phyloP scores from a whole-genome alignment of 345 rosid genomes.

The Brassica carinata region DNA sequence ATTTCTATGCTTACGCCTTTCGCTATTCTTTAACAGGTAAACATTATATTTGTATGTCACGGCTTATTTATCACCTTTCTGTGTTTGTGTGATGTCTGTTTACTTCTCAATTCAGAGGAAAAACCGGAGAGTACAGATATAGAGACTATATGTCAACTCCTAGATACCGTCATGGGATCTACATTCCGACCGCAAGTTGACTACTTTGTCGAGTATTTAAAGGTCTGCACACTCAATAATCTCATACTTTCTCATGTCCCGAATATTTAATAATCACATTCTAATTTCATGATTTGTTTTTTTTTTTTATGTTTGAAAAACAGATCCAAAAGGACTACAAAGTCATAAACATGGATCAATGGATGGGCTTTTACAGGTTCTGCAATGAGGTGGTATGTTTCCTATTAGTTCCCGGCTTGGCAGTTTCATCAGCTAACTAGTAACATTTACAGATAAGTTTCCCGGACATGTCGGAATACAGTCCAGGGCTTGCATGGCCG shows the following conservation, averaged over 20 bases:
- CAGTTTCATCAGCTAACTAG: background rate
- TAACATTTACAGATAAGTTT: slow-evolving; percentile 68
- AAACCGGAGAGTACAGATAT: slow-evolving; percentile 87
- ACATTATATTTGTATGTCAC: background rate
- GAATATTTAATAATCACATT: background rate
- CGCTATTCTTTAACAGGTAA: slow-evolving; percentile 91
- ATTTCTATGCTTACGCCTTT: slow-evolving; percentile 85
- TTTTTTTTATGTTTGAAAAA: slow-evolving; percentile 19
- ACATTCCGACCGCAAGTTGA: slow-evolving; percentile 74
- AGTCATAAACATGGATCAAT: slow-evolving; percentile 93
- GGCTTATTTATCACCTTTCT: background rate
- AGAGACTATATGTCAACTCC: slow-evolving; percentile 83
- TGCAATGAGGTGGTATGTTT: slow-evolving; percentile 88
- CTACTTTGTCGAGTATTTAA: slow-evolving; percentile 56
- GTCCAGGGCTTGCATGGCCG: slow-evolving; percentile 97
- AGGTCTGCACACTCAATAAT: slow-evolving; percentile 9
- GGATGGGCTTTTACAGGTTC: slow-evolving; percentile 87
- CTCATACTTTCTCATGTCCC: background rate
- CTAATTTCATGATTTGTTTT: background rate
- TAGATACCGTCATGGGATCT: slow-evolving; percentile 78
- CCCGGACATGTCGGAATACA: slow-evolving; percentile 73
- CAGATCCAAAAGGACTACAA: slow-evolving; percentile 91
- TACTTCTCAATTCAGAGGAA: slow-evolving; percentile 65
- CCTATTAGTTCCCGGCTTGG: background rate
- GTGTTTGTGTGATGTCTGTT: slow-evolving; percentile 2